Evolutionary conservation across 371 early-diverging fungal genomes (phyloP).

Genomic region (Chytridium lagenaria): DNA sequence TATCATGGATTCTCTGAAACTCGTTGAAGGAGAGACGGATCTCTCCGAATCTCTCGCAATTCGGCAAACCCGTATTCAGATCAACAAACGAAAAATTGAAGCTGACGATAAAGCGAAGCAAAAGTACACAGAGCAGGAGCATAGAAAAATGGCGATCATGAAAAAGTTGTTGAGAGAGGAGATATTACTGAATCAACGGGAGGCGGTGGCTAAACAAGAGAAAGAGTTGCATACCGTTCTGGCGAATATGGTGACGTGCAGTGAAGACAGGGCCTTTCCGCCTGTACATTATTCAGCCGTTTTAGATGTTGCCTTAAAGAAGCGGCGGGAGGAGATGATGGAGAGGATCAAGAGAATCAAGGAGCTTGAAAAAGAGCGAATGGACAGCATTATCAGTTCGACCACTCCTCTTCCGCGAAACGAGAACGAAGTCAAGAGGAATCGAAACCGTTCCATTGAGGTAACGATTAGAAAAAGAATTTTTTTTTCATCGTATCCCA

Average conservation of each 20-base stretch:
- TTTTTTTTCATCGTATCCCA: no score
- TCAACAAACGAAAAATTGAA: conserved; percentile 9
- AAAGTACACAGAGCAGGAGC: conserved; percentile 7
- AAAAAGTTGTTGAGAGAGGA: conserved; percentile 27
- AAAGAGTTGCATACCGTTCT: conserved; percentile 25
- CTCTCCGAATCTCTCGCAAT: conserved; percentile 28
- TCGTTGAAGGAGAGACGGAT: conserved; percentile 21
- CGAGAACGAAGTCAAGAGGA: background rate
- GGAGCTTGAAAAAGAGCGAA: conserved; percentile 5
- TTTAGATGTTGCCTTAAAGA: background rate
- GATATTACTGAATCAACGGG: conserved; percentile 9
- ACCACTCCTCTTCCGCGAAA: background rate
- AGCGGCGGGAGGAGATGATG: conserved; percentile 8
- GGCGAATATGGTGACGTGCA: conserved; percentile 18
- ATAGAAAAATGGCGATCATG: conserved; percentile 23
- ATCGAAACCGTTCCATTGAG: no score
- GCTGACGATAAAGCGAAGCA: background rate
- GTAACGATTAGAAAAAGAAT: no score
- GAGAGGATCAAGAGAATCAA: background rate
- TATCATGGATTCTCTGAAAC: background rate
- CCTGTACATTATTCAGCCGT: background rate
- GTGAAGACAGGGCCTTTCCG: conserved; percentile 23
- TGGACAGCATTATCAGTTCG: background rate
- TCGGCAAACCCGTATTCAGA: conserved; percentile 24
- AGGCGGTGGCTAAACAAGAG: background rate